Base-by-base conservation (phyloP, 805 yeast species). In the Pichia pseudocactophila region DNA sequence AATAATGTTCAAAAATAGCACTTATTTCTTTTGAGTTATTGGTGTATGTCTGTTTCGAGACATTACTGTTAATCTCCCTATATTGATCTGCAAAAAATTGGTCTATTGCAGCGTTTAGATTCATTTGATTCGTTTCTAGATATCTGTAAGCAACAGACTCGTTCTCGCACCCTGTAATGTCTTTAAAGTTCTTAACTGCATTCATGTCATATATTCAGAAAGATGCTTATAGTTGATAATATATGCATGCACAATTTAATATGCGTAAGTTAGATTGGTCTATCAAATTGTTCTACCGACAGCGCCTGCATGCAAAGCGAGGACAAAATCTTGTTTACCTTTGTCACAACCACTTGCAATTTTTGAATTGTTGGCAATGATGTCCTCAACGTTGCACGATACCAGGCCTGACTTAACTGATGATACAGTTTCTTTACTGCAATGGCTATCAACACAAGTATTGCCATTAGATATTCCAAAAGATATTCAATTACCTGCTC, bases 161-260 rank as follows among this genome's bases (percentile, higher is more conserved):
- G 4, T 54, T 46, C 5, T 57, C 43, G 2, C 65, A 55, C 6
- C 69, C 69, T 9, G 78, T 69, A 36, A 72, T 54, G 32, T 63
- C 66, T 37, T 61, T 48, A 52, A 73, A 70, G 42, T 64, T 34
- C 10, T 9, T n/a, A 7, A 40, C 4, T 12, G 38, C 26, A 30
- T 26, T 34, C 33, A 18, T 22, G 15, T n/a, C n/a, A n/a, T n/a
- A n/a, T n/a, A n/a, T n/a, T n/a, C n/a, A n/a, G n/a, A n/a, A n/a
- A n/a, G n/a, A n/a, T n/a, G n/a, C n/a, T n/a, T n/a, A n/a, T n/a
- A n/a, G n/a, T n/a, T n/a, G n/a, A n/a, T n/a, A n/a, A n/a, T n/a
- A n/a, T n/a, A n/a, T n/a, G n/a, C n/a, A n/a, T 9, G 17, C 20
- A n/a, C 12, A 16, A 28, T n/a, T n/a, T n/a, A n/a, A n/a, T n/a